Evolutionary conservation across 345 rosid species (phyloP).

Genomic region (Durio zibethinus): DNA sequence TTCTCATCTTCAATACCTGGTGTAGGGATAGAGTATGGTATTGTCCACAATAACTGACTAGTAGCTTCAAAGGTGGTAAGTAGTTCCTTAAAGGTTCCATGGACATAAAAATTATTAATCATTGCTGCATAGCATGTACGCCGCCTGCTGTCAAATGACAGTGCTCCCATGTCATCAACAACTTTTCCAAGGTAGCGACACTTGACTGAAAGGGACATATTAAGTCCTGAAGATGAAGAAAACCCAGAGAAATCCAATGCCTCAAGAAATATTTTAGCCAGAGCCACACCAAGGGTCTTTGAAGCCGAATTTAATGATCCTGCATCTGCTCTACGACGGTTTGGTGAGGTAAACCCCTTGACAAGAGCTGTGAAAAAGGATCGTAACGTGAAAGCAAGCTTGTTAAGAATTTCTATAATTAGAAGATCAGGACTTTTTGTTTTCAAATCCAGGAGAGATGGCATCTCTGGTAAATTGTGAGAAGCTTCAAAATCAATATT

Average conservation of each 20-base stretch:
- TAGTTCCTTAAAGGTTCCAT: constrained; percentile 85
- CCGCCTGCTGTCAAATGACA: constrained; percentile 79
- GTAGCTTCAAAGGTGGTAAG: constrained; percentile 96
- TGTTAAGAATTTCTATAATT: constrained; percentile 62
- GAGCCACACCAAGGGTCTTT: constrained; percentile 75
- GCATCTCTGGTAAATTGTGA: constrained; percentile 48
- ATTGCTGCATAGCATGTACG: constrained; percentile 81
- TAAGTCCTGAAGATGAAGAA: constrained; percentile 57
- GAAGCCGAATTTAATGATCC: constrained; percentile 73
- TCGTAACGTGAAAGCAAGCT: constrained; percentile 66
- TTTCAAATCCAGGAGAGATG: constrained; percentile 59
- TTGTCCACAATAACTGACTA: constrained; percentile 81
- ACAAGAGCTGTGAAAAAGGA: constrained; percentile 83
- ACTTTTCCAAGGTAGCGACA: constrained; percentile 90
- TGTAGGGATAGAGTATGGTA: constrained; percentile 53
- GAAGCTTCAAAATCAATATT: constrained; percentile 63
- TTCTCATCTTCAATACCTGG: constrained; percentile 60
- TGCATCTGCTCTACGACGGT: constrained; percentile 87
- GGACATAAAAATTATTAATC: constrained; percentile 89
- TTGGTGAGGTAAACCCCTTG: constrained; percentile 81
- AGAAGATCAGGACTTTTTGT: constrained; percentile 76
- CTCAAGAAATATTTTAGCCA: constrained; percentile 79
- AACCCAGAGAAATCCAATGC: constrained; percentile 78
- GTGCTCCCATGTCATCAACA: constrained; percentile 76
- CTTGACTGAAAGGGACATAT: constrained; percentile 64